Conservation (phyloP, 179 eudicot species). For the Carnegiea gigantea region DNA sequence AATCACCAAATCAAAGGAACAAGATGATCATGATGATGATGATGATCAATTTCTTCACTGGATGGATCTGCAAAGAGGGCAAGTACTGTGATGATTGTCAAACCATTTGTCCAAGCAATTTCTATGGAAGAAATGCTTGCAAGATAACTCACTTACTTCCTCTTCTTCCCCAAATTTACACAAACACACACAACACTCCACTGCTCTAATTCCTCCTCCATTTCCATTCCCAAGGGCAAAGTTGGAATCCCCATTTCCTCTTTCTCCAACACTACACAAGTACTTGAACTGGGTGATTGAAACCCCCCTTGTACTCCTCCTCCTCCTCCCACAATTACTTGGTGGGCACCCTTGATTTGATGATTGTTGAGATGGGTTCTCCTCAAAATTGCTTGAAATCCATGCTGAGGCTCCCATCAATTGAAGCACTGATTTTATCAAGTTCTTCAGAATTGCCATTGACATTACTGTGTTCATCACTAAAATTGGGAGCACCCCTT, state of each 20-base stretch:
- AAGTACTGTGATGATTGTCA: conserved; percentile 53
- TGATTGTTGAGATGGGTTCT: conserved; percentile 22
- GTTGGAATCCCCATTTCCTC: neutral
- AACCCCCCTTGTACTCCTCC: conserved; percentile 29
- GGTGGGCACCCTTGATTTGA: conserved; percentile 10
- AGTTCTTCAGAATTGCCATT: conserved; percentile 49
- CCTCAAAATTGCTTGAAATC: conserved; percentile 29
- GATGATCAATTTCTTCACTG: conserved; percentile 16
- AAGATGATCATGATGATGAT: neutral
- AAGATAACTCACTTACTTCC: conserved; percentile 66
- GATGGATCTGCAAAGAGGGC: conserved; percentile 78
- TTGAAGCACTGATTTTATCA: conserved; percentile 44
- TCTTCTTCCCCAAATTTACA: conserved; percentile 56
- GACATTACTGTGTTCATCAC: conserved; percentile 65
- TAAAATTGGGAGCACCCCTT: conserved; percentile 54
- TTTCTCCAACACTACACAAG: conserved; percentile 9
- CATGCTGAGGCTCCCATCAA: conserved; percentile 25
- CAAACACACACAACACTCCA: conserved; percentile 65
- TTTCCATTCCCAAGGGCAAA: neutral
- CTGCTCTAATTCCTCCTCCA: conserved; percentile 3
- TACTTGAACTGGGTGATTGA: conserved; percentile 42
- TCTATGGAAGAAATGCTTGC: conserved; percentile 81
- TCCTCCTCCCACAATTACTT: conserved; percentile 2
- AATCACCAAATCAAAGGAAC: neutral
- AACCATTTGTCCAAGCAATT: conserved; percentile 73